Conservation (phyloP, 1,139 yeast species). For the Kurtzmaniella quercitrusa region DNA sequence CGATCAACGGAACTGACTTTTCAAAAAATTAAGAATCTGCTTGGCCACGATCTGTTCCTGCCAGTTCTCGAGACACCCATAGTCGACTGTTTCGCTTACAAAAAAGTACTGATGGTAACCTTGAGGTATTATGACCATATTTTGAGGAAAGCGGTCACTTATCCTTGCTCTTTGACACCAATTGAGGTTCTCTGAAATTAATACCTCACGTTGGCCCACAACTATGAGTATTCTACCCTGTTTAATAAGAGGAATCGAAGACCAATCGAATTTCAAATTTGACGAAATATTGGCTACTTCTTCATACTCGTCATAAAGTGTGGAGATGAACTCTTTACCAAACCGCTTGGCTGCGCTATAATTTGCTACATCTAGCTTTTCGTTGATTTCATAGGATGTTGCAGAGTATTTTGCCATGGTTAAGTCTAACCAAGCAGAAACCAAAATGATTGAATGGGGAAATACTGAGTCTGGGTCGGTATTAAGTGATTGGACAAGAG, state of each 20-base stretch:
- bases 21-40: neutral
- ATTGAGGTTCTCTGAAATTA: slow-evolving; percentile 18
- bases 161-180: slow-evolving; percentile 2
- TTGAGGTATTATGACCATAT: neutral
- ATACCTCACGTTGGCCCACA: slow-evolving; percentile 38
- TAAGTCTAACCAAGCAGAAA: slow-evolving; percentile 10
- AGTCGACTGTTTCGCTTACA: slow-evolving; percentile 1
- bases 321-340: slow-evolving; percentile 3
- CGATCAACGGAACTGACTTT: neutral
- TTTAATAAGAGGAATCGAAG: slow-evolving; percentile 9
- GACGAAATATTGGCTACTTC: neutral
- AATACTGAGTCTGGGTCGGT: neutral
- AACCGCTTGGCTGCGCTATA: slow-evolving; percentile 4
- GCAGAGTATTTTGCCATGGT: slow-evolving; percentile 5
- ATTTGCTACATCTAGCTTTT: slow-evolving; percentile 10
- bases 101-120: slow-evolving; percentile 3
- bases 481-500: slow-evolving; percentile 8
- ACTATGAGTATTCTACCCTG: slow-evolving; percentile 25
- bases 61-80: neutral
- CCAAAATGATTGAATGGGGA: slow-evolving; percentile 6
- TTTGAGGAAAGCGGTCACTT: neutral
- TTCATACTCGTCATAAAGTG: neutral
- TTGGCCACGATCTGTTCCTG: neutral
- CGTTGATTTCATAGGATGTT: slow-evolving; percentile 2
- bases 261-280: neutral